phyloP scores from a whole-genome alignment of 1,284 basidiomycete genomes.

The Sanghuangporus baumii region DNA sequence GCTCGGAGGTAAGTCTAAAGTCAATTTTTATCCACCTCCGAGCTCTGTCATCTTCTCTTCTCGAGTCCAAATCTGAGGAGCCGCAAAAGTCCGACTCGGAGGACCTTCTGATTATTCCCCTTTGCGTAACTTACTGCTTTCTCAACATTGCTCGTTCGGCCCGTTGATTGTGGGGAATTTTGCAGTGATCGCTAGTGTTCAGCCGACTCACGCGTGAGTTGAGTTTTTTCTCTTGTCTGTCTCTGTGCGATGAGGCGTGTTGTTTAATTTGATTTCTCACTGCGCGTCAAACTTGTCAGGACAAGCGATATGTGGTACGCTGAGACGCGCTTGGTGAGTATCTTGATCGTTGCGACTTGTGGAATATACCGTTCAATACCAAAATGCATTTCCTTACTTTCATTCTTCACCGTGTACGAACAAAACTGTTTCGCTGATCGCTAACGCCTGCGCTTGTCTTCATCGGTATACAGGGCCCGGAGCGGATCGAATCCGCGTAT shows the following conservation, averaged over 20 bases:
- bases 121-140: background rate
- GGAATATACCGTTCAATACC: background rate
- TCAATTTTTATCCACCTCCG: background rate
- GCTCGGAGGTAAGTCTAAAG: constrained; percentile 33
- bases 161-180: background rate
- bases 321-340: constrained; percentile 63
- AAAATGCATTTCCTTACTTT: background rate
- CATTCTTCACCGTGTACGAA: background rate
- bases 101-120: background rate
- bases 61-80: background rate
- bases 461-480: constrained; percentile 49
- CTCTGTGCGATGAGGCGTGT: background rate
- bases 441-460: background rate
- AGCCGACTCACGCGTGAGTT: constrained; percentile 66
- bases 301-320: constrained; percentile 93
- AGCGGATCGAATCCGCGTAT: constrained; percentile 82
- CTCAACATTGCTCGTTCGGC: background rate
- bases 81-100: background rate
- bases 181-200: constrained; percentile 46
- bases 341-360: background rate
- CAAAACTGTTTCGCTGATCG: background rate
- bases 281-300: constrained; percentile 28
- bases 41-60: background rate
- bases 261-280: background rate
- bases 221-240: background rate